phyloP scores from a whole-genome alignment of 805 yeast species.

The Pichia californica region DNA sequence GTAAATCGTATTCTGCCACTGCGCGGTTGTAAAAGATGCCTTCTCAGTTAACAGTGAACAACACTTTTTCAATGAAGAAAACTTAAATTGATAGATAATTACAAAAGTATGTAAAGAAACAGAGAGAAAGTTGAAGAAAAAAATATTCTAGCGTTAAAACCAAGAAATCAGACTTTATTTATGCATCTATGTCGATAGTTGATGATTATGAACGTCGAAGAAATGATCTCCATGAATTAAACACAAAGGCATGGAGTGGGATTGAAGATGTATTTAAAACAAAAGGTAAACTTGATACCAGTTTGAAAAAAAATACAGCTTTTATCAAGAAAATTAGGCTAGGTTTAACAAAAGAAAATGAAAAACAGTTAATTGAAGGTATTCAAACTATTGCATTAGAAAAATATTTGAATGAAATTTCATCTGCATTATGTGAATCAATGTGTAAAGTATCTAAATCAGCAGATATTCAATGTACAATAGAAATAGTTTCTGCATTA shows the following conservation, averaged over 20 bases:
- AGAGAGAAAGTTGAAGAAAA: too few species aligned
- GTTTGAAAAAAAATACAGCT: slow-evolving; percentile 75
- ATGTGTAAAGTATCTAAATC: slow-evolving; percentile 43
- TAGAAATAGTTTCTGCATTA: slow-evolving; percentile 61
- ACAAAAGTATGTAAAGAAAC: too few species aligned
- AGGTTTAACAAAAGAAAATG: slow-evolving; percentile 48
- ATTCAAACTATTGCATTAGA: slow-evolving; percentile 56
- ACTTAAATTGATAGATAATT: too few species aligned
- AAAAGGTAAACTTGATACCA: slow-evolving; percentile 47
- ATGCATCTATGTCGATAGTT: slow-evolving; percentile 4
- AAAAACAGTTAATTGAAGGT: slow-evolving; percentile 48
- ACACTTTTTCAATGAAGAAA: too few species aligned
- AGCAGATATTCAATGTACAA: slow-evolving; percentile 56
- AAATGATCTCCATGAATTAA: slow-evolving; percentile 32
- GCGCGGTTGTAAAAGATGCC: too few species aligned
- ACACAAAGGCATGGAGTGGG: slow-evolving; percentile 50
- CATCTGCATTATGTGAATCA: slow-evolving; percentile 58
- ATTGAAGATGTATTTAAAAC: slow-evolving; percentile 27
- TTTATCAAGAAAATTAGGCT: slow-evolving; percentile 65
- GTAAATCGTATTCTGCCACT: too few species aligned
- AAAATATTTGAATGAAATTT: slow-evolving; percentile 68
- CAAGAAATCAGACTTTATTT: too few species aligned
- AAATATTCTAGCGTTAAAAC: too few species aligned
- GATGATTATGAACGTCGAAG: slow-evolving; percentile 20
- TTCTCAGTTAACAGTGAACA: too few species aligned